Conservation (phyloP, 148 eudicot species). For the Nyssa sinensis region DNA sequence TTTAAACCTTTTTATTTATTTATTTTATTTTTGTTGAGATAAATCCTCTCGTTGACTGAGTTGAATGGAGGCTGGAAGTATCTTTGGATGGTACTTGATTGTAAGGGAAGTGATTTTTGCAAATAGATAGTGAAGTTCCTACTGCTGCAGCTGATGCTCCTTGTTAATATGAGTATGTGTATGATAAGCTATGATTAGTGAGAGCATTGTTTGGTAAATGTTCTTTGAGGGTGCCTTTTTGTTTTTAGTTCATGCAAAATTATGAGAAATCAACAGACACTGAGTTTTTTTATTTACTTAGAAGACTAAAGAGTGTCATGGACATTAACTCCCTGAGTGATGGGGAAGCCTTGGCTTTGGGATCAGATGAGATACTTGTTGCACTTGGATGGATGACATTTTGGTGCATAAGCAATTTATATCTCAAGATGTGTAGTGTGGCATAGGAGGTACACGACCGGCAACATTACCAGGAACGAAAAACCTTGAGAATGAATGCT, state of each 20-base stretch:
- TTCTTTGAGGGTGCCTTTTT: background rate
- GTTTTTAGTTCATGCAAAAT: background rate
- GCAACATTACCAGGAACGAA: background rate
- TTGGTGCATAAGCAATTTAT: background rate
- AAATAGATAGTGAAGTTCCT: slow-evolving; percentile 2
- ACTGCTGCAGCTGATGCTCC: background rate
- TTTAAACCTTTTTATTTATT: too few species aligned
- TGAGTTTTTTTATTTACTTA: background rate
- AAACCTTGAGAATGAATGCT: slow-evolving; percentile 5
- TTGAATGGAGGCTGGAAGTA: background rate
- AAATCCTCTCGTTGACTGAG: background rate
- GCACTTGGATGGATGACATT: background rate
- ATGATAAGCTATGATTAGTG: too few species aligned
- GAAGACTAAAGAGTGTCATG: background rate
- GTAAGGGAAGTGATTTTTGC: slow-evolving; percentile 1
- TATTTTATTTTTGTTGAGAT: background rate
- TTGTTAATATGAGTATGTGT: background rate
- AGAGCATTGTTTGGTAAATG: background rate
- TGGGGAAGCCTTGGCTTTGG: background rate
- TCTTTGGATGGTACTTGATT: background rate
- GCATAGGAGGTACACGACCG: background rate
- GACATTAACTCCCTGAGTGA: background rate
- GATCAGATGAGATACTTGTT: slow-evolving; percentile 10
- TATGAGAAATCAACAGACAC: background rate
- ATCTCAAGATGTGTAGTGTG: background rate